Evolutionary conservation across 108 stramenopile genomes (phyloP).

Genomic region (Skeletonema potamos): DNA sequence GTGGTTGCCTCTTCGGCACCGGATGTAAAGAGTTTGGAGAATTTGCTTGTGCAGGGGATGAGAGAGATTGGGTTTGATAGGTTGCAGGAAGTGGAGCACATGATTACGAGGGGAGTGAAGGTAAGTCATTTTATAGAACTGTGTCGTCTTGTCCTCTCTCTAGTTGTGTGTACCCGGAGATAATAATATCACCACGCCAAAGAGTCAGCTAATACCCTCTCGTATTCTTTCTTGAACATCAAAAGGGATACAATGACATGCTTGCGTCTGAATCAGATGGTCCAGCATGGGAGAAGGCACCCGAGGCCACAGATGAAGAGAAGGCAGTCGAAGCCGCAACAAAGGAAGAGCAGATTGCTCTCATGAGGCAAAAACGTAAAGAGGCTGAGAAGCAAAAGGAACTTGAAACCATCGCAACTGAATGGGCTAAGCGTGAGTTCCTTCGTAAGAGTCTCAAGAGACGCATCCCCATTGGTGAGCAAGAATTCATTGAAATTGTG

Average conservation of each 20-base stretch:
- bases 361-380: slow-evolving; percentile 15
- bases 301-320: slow-evolving; percentile 45
- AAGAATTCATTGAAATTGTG: slow-evolving; percentile 62
- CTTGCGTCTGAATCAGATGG: slow-evolving; percentile 32
- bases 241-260: slow-evolving; percentile 35
- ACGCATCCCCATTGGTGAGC: slow-evolving; percentile 49
- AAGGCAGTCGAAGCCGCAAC: slow-evolving; percentile 20
- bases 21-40: slow-evolving; percentile 53
- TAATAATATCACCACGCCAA: neutral
- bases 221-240: neutral
- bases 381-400: slow-evolving; percentile 50
- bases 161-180: too few relatives aligned
- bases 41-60: slow-evolving; percentile 68
- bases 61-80: slow-evolving; percentile 77
- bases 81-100: slow-evolving; percentile 79
- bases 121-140: slow-evolving; percentile 37
- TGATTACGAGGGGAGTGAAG: slow-evolving; percentile 65
- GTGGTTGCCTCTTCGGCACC: slow-evolving; percentile 43
- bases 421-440: slow-evolving; percentile 82
- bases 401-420: slow-evolving; percentile 62
- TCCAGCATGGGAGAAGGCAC: slow-evolving; percentile 31
- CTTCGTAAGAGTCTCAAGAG: slow-evolving; percentile 61
- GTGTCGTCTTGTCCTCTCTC: neutral
- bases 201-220: neutral
- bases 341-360: slow-evolving; percentile 12